phyloP scores from a whole-genome alignment of 495 filamentous ascomycete species.

The Annulohypoxylon stygium region DNA sequence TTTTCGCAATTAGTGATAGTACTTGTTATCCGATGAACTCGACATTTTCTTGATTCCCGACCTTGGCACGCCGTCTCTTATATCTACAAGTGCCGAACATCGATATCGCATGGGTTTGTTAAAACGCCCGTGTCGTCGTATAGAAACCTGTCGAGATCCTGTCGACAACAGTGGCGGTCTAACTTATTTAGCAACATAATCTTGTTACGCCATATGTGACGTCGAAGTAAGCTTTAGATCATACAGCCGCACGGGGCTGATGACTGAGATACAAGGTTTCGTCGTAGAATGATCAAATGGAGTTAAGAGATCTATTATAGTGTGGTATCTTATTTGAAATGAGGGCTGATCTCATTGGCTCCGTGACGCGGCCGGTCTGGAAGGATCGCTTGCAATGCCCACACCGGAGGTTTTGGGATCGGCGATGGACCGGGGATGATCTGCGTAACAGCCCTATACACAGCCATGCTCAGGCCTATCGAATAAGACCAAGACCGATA shows the following conservation, averaged over 20 bases:
- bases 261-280: slow-evolving; percentile 7
- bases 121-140: background rate
- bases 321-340: background rate
- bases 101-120: background rate
- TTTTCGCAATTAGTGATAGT: background rate
- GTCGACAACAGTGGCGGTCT: background rate
- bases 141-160: background rate
- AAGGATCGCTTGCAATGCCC: background rate
- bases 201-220: slow-evolving; percentile 10
- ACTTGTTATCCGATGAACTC: slow-evolving; percentile 4
- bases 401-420: slow-evolving; percentile 5
- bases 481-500: background rate
- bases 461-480: background rate
- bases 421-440: slow-evolving; percentile 4
- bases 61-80: slow-evolving; percentile 7
- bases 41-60: background rate
- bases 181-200: background rate
- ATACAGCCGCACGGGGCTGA: slow-evolving; percentile 9
- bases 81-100: background rate
- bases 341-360: background rate
- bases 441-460: slow-evolving; percentile 11
- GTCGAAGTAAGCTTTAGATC: slow-evolving; percentile 7
- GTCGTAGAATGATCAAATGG: background rate
- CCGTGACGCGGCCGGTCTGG: background rate
- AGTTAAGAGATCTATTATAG: background rate